Evolutionary conservation across 352 stramenopile species (phyloP).

Genomic region (Phytopythium chamaehyphon): DNA sequence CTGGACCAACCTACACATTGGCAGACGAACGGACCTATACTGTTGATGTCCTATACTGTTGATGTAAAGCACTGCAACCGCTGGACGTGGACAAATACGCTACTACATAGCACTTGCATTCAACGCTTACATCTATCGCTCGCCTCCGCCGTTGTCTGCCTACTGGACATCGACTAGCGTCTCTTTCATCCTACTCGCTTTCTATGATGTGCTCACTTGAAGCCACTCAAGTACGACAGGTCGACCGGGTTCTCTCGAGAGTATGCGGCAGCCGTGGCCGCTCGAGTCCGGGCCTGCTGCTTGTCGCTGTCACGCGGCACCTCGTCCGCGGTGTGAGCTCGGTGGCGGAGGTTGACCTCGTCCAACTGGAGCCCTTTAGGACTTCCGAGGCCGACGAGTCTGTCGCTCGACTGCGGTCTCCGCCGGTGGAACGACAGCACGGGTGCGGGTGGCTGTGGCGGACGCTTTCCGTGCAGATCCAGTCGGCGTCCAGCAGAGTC

Average conservation of each 20-base stretch:
- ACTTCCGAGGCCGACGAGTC: conserved; percentile 13
- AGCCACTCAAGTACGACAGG: conserved; percentile 48
- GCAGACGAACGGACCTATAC: too few relatives aligned
- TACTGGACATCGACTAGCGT: background rate
- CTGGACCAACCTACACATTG: too few relatives aligned
- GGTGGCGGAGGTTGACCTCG: conserved; percentile 31
- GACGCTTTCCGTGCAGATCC: background rate
- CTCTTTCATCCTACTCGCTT: background rate
- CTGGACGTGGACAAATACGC: background rate
- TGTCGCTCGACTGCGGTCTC: conserved; percentile 3
- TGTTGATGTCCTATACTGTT: too few relatives aligned
- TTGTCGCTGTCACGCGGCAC: conserved; percentile 14
- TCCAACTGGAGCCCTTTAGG: conserved; percentile 25
- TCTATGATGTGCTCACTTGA: conserved; percentile 25
- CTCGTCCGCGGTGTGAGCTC: conserved; percentile 27
- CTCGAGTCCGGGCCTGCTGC: conserved; percentile 3
- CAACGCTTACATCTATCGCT: too few relatives aligned
- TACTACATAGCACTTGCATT: background rate
- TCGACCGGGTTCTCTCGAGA: conserved; percentile 38
- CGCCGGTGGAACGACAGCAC: conserved; percentile 1
- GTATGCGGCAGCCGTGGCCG: conserved; percentile 10
- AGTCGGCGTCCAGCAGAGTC: background rate
- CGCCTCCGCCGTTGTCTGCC: conserved; percentile 3
- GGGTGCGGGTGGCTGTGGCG: background rate
- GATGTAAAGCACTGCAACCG: too few relatives aligned